phyloP scores from a whole-genome alignment of 352 stramenopile genomes.

The Elongisporangium senticosum region DNA sequence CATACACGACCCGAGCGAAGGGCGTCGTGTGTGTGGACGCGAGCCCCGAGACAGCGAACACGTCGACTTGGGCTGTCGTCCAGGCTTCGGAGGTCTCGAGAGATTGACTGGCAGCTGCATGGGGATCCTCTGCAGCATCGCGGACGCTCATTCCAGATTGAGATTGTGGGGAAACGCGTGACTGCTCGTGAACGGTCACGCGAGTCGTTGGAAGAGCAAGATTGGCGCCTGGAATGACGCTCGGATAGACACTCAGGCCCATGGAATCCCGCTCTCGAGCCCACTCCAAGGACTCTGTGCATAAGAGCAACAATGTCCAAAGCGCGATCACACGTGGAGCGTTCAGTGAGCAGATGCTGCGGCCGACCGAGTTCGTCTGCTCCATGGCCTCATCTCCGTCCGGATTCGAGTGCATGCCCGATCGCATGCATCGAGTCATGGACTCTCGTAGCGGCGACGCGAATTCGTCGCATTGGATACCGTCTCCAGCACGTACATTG shows the following conservation, averaged over 20 bases:
- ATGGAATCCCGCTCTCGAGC: not conserved
- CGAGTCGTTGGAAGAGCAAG: too few species aligned
- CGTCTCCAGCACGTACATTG: not conserved
- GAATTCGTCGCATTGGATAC: not conserved
- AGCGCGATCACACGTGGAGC: slow-evolving; percentile 11
- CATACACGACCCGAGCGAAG: slow-evolving; percentile 45
- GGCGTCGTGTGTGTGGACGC: slow-evolving; percentile 34
- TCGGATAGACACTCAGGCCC: not conserved
- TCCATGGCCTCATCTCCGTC: slow-evolving; percentile 4
- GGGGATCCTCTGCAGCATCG: not conserved
- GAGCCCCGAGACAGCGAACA: slow-evolving; percentile 31
- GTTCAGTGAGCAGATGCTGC: slow-evolving; percentile 33
- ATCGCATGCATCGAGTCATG: not conserved
- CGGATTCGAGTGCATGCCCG: slow-evolving; percentile 6
- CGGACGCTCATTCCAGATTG: not conserved
- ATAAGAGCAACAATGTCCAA: not conserved
- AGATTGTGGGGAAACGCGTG: not conserved
- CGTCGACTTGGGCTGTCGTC: slow-evolving; percentile 26
- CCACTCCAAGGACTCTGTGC: not conserved
- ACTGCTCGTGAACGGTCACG: not conserved
- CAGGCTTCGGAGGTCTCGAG: not conserved
- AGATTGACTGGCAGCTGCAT: not conserved
- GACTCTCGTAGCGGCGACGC: not conserved
- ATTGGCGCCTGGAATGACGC: not conserved
- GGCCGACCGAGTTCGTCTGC: slow-evolving; percentile 7